Evolutionary conservation across 352 stramenopile species (phyloP).

Genomic region (Pythium dissimile): DNA sequence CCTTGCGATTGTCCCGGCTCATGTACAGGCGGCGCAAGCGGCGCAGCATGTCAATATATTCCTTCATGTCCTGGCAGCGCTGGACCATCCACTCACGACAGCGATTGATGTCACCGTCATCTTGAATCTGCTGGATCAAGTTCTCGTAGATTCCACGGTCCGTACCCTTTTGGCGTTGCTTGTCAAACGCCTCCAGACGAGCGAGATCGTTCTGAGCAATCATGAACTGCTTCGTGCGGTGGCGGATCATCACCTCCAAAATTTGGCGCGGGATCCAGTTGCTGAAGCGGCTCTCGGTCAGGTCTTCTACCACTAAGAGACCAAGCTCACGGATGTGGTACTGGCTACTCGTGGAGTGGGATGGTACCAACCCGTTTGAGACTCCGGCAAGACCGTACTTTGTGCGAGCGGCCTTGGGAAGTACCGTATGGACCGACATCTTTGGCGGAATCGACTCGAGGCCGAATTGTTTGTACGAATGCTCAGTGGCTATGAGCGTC

Average conservation of each 20-base stretch:
- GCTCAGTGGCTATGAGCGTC: slow-evolving; percentile 51
- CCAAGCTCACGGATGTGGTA: slow-evolving; percentile 85
- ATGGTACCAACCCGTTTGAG: slow-evolving; percentile 42
- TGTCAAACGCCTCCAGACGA: slow-evolving; percentile 73
- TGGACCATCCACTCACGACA: slow-evolving; percentile 85
- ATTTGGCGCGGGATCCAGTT: slow-evolving; percentile 83
- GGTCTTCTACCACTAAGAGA: slow-evolving; percentile 76
- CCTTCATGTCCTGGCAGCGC: slow-evolving; percentile 56
- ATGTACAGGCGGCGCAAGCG: slow-evolving; percentile 65
- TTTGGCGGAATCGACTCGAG: slow-evolving; percentile 54
- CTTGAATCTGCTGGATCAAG: slow-evolving; percentile 86
- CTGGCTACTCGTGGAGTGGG: slow-evolving; percentile 75
- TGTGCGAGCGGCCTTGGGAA: slow-evolving; percentile 57
- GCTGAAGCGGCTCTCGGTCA: slow-evolving; percentile 81
- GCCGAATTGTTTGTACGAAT: slow-evolving; percentile 74
- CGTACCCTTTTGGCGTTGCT: slow-evolving; percentile 70
- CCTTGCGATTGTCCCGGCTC: slow-evolving; percentile 60
- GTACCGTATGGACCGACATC: slow-evolving; percentile 75
- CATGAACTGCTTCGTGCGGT: slow-evolving; percentile 71
- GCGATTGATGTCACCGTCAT: slow-evolving; percentile 77
- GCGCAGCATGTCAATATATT: slow-evolving; percentile 69
- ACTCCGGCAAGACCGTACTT: slow-evolving; percentile 65
- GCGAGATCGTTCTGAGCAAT: slow-evolving; percentile 75
- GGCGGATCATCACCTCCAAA: slow-evolving; percentile 73
- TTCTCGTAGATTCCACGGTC: slow-evolving; percentile 87